Conservation (phyloP, 306 rosid species). For the Abrus pulchellus region DNA sequence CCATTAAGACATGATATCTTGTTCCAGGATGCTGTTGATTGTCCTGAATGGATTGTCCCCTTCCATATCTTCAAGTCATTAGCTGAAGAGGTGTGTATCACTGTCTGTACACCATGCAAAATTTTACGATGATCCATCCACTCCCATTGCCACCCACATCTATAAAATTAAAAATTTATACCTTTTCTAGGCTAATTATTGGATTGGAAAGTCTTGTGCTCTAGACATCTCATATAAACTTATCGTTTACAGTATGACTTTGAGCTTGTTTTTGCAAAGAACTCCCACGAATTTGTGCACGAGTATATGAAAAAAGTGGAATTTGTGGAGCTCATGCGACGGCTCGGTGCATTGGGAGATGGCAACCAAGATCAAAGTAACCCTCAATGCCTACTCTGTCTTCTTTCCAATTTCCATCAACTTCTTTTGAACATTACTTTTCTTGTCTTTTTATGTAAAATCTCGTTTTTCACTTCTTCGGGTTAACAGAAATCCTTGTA, state of each 20-base stretch:
- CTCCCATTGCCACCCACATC: too few species aligned
- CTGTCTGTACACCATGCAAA: conserved; percentile 14
- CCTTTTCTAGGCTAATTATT: background rate
- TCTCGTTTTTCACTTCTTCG: background rate
- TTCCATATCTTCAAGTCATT: conserved; percentile 80
- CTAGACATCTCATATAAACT: conserved; percentile 26
- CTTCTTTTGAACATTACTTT: background rate
- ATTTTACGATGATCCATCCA: background rate
- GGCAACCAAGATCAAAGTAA: conserved; percentile 91
- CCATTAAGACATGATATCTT: conserved; percentile 21
- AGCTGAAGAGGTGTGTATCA: conserved; percentile 88
- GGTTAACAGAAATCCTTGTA: background rate
- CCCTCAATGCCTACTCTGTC: conserved; percentile 24
- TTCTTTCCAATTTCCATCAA: background rate
- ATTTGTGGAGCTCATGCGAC: conserved; percentile 89
- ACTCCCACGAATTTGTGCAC: conserved; percentile 84
- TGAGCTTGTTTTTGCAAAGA: conserved; percentile 87
- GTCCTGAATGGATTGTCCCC: conserved; percentile 98
- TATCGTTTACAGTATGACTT: conserved; percentile 73
- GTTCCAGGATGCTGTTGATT: conserved; percentile 96
- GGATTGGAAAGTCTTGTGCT: conserved; percentile 20
- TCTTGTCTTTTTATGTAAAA: background rate
- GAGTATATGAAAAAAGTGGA: conserved; percentile 82
- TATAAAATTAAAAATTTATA: background rate
- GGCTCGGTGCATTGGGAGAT: conserved; percentile 97